Evolutionary conservation across 306 rosid genomes (phyloP), one percentile per base, ranked within the genome.

Genomic region (Gastrolobium villosum): DNA sequence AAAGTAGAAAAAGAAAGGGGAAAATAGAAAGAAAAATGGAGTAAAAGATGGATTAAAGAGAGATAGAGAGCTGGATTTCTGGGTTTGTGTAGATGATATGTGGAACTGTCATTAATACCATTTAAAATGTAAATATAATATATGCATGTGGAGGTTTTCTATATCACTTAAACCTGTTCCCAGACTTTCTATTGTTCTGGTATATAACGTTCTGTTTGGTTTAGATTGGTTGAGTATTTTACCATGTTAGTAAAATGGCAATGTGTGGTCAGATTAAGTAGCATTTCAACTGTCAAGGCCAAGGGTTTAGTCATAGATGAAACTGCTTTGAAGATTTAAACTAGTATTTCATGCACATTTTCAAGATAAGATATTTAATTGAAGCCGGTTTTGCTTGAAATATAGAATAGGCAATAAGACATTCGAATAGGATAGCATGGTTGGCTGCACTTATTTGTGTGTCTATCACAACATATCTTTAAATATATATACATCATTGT

Each of bases 351-450:
- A 13, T 55, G 50, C 14, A 31, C 65, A n/a, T 44, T 45, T 67
- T 30, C 43, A 59, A 74, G 61, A 20, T 34, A 7, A 59, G 46
- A 4, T 67, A 41, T 81, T 30, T 37, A n/a, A 15, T 39, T 32
- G 72, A 30, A 80, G 52, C 52, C 6, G 1, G 26, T 60, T 64
- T 54, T 73, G 32, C 44, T 73, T 60, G 40, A 63, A 52, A 64
- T 65, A 7, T 43, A 57, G 65, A 32, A 56, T 15, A 67, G 43
- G 50, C 43, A 28, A 14, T 35, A 5, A 32, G 62, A 11, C 15
- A n/a, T 11, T 20, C 53, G n/a, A 31, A 40, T 30, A 39, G 39
- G 26, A 7, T 65, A 3, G 14, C 66, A 40, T n/a, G 44, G 56
- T 54, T 56, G 57, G 56, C 11, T 49, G 30, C 60, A 32, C 70